phyloP scores from a whole-genome alignment of 345 rosid species.

The Linum tenue region DNA sequence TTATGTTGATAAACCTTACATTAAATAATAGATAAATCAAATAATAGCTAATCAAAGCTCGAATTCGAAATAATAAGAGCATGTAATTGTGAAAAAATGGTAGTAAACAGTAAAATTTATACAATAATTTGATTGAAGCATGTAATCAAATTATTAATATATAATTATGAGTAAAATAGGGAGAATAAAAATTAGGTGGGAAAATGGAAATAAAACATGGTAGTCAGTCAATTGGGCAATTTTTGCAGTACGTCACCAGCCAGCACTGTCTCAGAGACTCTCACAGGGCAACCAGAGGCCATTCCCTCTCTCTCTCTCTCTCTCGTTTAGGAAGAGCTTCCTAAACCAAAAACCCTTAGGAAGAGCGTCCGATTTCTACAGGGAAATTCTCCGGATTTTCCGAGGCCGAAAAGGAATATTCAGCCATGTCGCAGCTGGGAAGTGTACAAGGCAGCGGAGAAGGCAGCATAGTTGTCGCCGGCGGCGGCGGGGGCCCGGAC shows the following conservation, averaged over 20 bases:
- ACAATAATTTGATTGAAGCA: too few relatives aligned
- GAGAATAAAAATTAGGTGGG: background rate
- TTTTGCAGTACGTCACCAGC: background rate
- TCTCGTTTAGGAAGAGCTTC: background rate
- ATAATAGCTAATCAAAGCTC: too few relatives aligned
- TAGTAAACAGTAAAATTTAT: too few relatives aligned
- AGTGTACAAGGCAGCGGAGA: background rate
- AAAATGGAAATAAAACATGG: too few relatives aligned
- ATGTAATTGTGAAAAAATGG: too few relatives aligned
- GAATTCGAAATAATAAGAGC: too few relatives aligned
- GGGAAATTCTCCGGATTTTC: background rate
- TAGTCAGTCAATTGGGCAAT: background rate
- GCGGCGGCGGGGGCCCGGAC: slow-evolving; percentile 34
- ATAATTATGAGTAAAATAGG: too few relatives aligned
- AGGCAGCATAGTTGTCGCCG: slow-evolving; percentile 12
- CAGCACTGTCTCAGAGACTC: background rate
- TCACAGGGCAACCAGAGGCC: too few relatives aligned
- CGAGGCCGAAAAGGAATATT: background rate
- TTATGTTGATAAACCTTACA: too few relatives aligned
- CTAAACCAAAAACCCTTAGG: background rate
- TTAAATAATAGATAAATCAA: too few relatives aligned
- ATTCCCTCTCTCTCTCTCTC: background rate
- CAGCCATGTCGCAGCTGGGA: slow-evolving; percentile 24
- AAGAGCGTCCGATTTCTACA: background rate
- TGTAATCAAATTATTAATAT: too few relatives aligned